A percentile compares a stretch with the other conserved stretches of the same genome.
phyloP scores from a whole-genome alignment of 306 rosid genomes.

The Lathyrus oleraceus region DNA sequence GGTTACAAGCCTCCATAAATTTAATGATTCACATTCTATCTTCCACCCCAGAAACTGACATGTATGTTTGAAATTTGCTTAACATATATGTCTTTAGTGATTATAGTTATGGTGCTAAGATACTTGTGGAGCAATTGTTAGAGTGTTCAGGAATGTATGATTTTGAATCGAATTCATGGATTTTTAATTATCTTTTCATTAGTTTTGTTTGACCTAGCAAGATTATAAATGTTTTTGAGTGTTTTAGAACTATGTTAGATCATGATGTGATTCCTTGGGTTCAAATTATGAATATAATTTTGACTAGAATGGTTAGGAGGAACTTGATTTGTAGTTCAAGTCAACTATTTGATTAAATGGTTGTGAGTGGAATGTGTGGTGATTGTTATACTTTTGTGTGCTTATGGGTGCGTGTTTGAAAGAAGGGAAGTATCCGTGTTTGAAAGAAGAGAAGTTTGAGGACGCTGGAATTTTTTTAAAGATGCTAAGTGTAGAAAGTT shows the following conservation, averaged over 20 bases:
- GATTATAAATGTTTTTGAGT: conserved; percentile 51
- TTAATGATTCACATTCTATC: conserved; percentile 60
- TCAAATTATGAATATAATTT: conserved; percentile 49
- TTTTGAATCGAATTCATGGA: conserved; percentile 34
- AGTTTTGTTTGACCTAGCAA: conserved; percentile 59
- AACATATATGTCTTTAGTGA: conserved; percentile 40
- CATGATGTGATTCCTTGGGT: conserved; percentile 47
- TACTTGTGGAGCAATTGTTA: conserved; percentile 43
- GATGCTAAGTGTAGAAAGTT: conserved; percentile 49
- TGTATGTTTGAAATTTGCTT: conserved; percentile 39
- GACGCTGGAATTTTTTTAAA: conserved; percentile 51
- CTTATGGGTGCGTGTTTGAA: conserved; percentile 60
- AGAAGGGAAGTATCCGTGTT: too few relatives aligned
- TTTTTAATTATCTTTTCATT: conserved; percentile 57
- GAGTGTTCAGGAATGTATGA: conserved; percentile 47
- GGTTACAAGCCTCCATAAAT: not conserved
- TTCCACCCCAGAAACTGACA: conserved; percentile 28
- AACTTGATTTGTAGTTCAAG: conserved; percentile 44
- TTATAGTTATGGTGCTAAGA: conserved; percentile 37
- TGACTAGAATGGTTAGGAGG: conserved; percentile 57
- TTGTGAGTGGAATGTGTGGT: conserved; percentile 43
- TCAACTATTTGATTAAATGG: conserved; percentile 53
- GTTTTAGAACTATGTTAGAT: conserved; percentile 54
- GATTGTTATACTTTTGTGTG: conserved; percentile 52
- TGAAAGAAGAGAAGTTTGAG: conserved; percentile 39